Evolutionary conservation across 768 basidiomycete genomes (phyloP), one percentile per base, ranked within the genome.

Genomic region (Lepiota brunneoincarnata): DNA sequence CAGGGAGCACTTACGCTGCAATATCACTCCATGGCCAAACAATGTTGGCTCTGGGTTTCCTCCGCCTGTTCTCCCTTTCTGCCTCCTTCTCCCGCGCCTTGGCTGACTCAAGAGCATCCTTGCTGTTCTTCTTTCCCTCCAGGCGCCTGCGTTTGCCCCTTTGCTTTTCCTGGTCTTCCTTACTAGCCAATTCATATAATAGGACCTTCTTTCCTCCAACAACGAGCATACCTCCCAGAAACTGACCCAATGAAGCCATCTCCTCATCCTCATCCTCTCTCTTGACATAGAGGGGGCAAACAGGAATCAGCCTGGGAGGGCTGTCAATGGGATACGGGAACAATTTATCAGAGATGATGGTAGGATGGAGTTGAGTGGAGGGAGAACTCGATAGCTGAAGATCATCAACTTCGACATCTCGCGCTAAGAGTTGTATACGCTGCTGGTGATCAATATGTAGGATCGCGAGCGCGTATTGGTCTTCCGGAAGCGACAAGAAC

Each of bases 1-100:
- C 34, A 21, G 40, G 18, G 10, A 20, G 26, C 3, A 70, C 84
- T 60, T 64, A 92, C 90, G 86, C 82, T 57, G 81, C 75, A 37
- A 92, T 74, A 56, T 84, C 81, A 54, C 77, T 80, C 83, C 87
- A 91, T 6, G 88, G 88, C 91, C 90, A 91, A 12, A 82, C 78
- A 14, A 90, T 75, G 34, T 65, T 63, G 0, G 80, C 81, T 35
- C 71, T 76, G 0, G 84, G 69, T 55, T 82, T 89, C 55, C 80
- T 72, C 59, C 73, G 79, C 67, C 71, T 77, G 18, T 64, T 70
- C 54, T 83, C 83, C 45, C 77, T 69, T 55, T 81, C 83, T 35
- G 71, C 70, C 58, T 87, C 83, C 59, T 86, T 86, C 50, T 76
- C 72, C 55, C 70, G 77, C 1, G 82, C 82, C 54, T 74, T 75